Percentiles rank a stretch among this genome's conserved stretches.
These are phyloP conservation scores for Geotrichum histeridarum DNA, from an alignment of 1,139 yeast species.

Conservation along the genomic window DNA sequence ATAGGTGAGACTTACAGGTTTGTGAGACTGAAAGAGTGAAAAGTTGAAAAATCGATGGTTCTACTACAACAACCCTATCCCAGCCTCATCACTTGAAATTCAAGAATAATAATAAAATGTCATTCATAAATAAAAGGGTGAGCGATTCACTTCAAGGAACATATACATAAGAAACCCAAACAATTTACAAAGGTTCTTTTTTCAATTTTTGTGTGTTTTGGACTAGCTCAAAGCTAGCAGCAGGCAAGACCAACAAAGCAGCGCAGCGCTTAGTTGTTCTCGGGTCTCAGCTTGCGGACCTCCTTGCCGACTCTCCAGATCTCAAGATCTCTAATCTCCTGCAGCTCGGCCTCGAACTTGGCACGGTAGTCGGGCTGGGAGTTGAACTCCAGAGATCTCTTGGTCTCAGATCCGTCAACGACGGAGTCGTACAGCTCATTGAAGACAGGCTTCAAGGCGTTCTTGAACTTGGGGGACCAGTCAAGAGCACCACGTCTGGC, in stretches of 20 bases:
- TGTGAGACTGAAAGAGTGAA: too few relatives aligned
- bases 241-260: not conserved
- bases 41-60: too few relatives aligned
- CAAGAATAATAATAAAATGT: not conserved
- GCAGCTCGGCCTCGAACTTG: conserved; percentile 88
- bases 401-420: conserved; percentile 93
- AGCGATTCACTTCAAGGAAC: not conserved
- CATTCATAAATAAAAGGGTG: conserved; percentile 1
- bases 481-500: conserved; percentile 99
- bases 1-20: not conserved
- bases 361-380: conserved; percentile 97
- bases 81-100: too few relatives aligned
- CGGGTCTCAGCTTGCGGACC: conserved; percentile 99
- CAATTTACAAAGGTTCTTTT: not conserved
- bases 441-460: conserved; percentile 97
- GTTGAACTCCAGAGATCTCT: conserved; percentile 97
- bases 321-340: conserved; percentile 92
- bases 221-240: not conserved
- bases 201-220: not conserved
- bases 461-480: conserved; percentile 99
- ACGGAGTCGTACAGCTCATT: conserved; percentile 92
- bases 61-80: too few relatives aligned
- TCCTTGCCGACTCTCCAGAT: conserved; percentile 99
- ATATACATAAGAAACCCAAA: not conserved
- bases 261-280: conserved; percentile 63